Evolutionary conservation across 139 green algal species (phyloP), one percentile per base, ranked within the genome.

Genomic region (Chlamydomonas sp.): DNA sequence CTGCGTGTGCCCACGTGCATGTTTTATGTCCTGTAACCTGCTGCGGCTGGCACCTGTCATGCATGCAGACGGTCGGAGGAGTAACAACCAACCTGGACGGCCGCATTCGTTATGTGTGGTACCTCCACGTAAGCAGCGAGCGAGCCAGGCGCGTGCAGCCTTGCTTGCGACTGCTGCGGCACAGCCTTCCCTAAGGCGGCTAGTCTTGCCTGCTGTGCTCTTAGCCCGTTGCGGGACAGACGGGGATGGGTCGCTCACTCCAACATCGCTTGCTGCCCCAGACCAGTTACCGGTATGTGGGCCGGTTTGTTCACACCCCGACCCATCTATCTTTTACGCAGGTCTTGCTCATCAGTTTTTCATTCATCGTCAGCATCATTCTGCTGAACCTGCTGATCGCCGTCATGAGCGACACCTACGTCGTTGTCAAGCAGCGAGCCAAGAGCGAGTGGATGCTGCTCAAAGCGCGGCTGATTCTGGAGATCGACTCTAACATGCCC

Each of bases 381-480:
- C n/a, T 85, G 64, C 66, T 85, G 62, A 85, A 85, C 66, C 79
- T 85, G 31, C 31, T 85, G 17, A 85, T 85, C 62, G 79, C 63
- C 5, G 57, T 85, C 79, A 85, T 85, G 79, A 76, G 62, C n/a
- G 79, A 85, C 79, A 85, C 79, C 17, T 85, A 85, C 79, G 63
- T 63, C 49, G 79, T 85, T 62, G 79, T 85, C 31, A 76, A 85
- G 63, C 64, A 85, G 79, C 79, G 75, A 62, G 79, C 79, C n/a
- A 76, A 76, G 63, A 85, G 64, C 79, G 79, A 85, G 79, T 85
- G 79, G 79, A 62, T 85, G 79, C 79, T 85, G 79, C 79, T 85
- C 79, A 74, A 76, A 49, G 79, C 79, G n/a, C 79, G 66, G 57
- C 64, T 85, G 79, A 62, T 85, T 7, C n/a, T 76, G 20, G 79